Conservation (phyloP, 768 basidiomycete genomes). For the Mrakia frigida region DNA sequence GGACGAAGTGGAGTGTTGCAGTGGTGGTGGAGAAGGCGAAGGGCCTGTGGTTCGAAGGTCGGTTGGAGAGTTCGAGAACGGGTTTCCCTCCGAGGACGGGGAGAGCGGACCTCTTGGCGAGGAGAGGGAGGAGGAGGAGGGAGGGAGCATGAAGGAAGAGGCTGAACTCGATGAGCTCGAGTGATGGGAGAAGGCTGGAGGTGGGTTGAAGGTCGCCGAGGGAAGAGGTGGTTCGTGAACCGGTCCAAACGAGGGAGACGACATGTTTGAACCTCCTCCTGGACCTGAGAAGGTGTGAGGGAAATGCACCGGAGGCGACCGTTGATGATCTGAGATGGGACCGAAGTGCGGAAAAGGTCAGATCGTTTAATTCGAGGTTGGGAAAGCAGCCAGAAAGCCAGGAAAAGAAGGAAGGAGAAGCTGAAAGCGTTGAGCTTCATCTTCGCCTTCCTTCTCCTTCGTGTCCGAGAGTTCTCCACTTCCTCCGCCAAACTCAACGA, state of each 20-base stretch:
- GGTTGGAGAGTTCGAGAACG: background rate
- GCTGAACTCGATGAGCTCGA: background rate
- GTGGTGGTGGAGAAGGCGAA: background rate
- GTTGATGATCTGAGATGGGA: background rate
- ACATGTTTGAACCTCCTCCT: background rate
- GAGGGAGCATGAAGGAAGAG: background rate
- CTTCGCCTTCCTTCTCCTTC: background rate
- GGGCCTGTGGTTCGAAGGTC: background rate
- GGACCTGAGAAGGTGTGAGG: background rate
- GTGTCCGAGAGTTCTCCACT: background rate
- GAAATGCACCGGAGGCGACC: background rate
- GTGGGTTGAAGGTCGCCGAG: constrained; percentile 3
- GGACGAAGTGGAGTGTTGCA: background rate
- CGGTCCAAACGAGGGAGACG: background rate
- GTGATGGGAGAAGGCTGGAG: constrained; percentile 3
- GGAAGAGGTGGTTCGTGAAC: background rate
- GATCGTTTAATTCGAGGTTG: background rate
- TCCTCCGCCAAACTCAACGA: background rate
- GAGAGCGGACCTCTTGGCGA: constrained; percentile 2
- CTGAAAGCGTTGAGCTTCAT: background rate
- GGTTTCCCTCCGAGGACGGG: background rate
- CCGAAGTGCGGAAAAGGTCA: background rate
- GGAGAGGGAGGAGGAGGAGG: background rate
- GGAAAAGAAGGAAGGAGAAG: background rate
- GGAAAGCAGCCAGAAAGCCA: background rate